phyloP scores from a whole-genome alignment of 805 yeast species.

The Wickerhamomyces alni region DNA sequence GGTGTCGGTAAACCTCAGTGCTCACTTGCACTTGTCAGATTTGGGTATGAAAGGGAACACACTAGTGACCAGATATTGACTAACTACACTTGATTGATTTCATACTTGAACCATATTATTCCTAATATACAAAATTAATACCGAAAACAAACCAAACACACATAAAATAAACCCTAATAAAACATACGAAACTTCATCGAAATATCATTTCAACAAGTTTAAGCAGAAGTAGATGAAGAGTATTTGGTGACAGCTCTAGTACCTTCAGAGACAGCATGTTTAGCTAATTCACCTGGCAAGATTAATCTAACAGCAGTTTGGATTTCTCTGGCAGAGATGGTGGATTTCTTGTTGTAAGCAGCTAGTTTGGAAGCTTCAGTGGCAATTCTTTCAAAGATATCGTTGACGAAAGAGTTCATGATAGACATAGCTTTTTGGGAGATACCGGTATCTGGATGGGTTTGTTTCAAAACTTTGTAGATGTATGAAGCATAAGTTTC shows the following conservation, averaged over 20 bases:
- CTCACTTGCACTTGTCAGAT: too few relatives aligned
- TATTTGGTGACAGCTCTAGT: slow-evolving; percentile 98
- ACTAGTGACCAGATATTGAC: too few relatives aligned
- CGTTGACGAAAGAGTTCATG: slow-evolving; percentile 97
- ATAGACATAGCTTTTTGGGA: slow-evolving; percentile 98
- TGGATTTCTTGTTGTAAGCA: slow-evolving; percentile 98
- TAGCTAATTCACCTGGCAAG: slow-evolving; percentile 98
- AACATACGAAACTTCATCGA: slow-evolving; percentile 6
- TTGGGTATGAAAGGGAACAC: too few relatives aligned
- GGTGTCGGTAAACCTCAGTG: too few relatives aligned
- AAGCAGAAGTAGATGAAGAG: slow-evolving; percentile 59
- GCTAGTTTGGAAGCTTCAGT: slow-evolving; percentile 97
- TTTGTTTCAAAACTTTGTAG: slow-evolving; percentile 97
- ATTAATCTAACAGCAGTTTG: slow-evolving; percentile 98
- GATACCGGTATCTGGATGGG: slow-evolving; percentile 99
- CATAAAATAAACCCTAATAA: slow-evolving; percentile 21
- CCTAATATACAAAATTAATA: slow-evolving; percentile 25
- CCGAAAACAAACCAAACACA: slow-evolving; percentile 20
- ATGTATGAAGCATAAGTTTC: slow-evolving; percentile 97
- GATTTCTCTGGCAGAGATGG: slow-evolving; percentile 97
- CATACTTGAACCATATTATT: slow-evolving; percentile 22
- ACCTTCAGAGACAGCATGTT: slow-evolving; percentile 99
- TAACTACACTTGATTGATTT: not conserved
- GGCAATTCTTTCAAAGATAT: slow-evolving; percentile 97
- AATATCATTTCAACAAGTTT: slow-evolving; percentile 9